These are phyloP conservation scores for Tetraselmis chui DNA, from an alignment of 139 green algal genomes.

Conservation along the genomic window DNA sequence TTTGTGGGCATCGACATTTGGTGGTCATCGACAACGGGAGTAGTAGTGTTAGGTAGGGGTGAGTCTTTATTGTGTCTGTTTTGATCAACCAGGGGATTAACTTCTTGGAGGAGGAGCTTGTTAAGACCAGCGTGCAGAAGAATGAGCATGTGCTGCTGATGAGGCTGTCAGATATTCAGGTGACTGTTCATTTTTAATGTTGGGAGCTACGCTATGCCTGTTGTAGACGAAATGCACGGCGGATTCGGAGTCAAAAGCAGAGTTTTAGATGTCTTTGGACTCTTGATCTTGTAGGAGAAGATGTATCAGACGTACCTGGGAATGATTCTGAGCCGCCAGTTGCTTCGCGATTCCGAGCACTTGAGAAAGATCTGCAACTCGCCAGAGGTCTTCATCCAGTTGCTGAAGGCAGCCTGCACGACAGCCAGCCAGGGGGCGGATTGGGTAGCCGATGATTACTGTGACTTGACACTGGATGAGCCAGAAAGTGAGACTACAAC, in stretches of 20 bases:
- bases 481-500: neutral
- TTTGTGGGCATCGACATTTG: too few relatives aligned
- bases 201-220: too few relatives aligned
- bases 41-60: too few relatives aligned
- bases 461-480: neutral
- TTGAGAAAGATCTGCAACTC: neutral
- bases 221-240: too few relatives aligned
- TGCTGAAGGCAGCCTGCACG: neutral
- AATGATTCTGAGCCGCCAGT: neutral
- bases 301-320: neutral
- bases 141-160: neutral
- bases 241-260: too few relatives aligned
- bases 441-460: neutral
- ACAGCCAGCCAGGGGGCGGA: neutral
- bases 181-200: too few relatives aligned
- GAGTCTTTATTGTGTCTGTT: too few relatives aligned
- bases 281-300: neutral
- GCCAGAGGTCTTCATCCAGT: neutral
- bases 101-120: neutral
- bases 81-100: neutral
- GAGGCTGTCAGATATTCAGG: neutral
- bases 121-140: neutral
- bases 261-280: too few relatives aligned
- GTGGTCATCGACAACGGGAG: too few relatives aligned
- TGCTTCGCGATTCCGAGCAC: neutral